These are phyloP conservation scores for Kodamaea lidongshanica DNA, from an alignment of 805 yeast species.

Conservation along the genomic window DNA sequence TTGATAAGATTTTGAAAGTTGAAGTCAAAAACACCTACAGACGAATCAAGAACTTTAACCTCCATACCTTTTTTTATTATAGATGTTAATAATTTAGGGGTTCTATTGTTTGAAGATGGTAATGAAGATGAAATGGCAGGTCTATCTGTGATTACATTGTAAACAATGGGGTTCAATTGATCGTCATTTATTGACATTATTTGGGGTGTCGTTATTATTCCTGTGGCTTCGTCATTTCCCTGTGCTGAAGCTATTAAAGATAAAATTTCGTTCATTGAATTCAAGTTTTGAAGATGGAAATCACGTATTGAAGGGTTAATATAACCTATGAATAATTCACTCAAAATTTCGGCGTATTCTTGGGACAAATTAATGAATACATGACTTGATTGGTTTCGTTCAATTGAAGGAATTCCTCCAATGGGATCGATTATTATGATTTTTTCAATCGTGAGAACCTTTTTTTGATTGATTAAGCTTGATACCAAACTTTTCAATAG, in stretches of 20 bases:
- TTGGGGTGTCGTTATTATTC: constrained; percentile 78
- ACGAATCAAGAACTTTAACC: constrained; percentile 37
- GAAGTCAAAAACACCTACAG: constrained; percentile 27
- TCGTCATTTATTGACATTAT: constrained; percentile 54
- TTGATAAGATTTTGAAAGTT: constrained; percentile 34
- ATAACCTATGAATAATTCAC: constrained; percentile 60
- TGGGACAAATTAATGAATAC: constrained; percentile 81
- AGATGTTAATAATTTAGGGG: constrained; percentile 66
- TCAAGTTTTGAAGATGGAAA: constrained; percentile 59
- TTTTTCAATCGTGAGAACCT: constrained; percentile 61
- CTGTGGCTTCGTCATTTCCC: constrained; percentile 50
- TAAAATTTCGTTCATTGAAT: constrained; percentile 57
- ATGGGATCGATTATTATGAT: constrained; percentile 67
- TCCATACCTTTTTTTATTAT: constrained; percentile 71
- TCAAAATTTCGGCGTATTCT: constrained; percentile 60
- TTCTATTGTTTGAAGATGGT: constrained; percentile 54
- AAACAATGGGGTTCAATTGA: constrained; percentile 76
- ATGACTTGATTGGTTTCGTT: constrained; percentile 75
- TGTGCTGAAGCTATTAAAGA: constrained; percentile 40
- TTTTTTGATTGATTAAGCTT: constrained; percentile 18
- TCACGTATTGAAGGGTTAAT: constrained; percentile 40
- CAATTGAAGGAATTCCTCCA: constrained; percentile 91
- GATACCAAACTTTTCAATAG: constrained; percentile 22
- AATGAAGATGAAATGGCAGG: constrained; percentile 86
- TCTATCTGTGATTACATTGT: constrained; percentile 86